These are phyloP conservation scores for Stephania cephalantha DNA, from an alignment of 164 flowering plant genomes.

Conservation along the genomic window DNA sequence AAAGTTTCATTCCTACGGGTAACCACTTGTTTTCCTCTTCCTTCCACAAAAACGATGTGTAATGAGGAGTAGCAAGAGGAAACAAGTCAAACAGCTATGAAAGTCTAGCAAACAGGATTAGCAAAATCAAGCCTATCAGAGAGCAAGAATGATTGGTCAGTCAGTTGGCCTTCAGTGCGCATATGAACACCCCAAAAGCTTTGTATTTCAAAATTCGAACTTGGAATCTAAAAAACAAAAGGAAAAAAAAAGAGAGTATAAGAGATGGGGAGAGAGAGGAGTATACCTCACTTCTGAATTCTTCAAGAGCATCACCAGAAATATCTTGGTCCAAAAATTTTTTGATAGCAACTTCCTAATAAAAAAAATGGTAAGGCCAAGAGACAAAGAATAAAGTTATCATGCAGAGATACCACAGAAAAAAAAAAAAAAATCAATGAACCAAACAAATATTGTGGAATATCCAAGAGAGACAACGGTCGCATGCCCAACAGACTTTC, in stretches of 20 bases:
- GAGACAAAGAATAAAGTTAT: not conserved
- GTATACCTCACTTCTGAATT: slow-evolving; percentile 87
- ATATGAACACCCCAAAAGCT: not conserved
- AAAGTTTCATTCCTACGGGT: not conserved
- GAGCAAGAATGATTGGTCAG: not conserved
- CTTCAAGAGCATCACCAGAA: slow-evolving; percentile 80
- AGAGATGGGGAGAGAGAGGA: slow-evolving; percentile 6
- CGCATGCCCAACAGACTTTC: no score
- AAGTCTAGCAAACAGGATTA: not conserved
- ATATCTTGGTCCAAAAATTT: slow-evolving; percentile 84
- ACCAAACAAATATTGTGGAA: not conserved
- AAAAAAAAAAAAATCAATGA: not conserved
- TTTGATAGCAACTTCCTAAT: slow-evolving; percentile 96
- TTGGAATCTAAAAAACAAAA: not conserved
- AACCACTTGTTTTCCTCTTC: not conserved
- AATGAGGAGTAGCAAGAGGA: not conserved
- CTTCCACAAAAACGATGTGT: not conserved
- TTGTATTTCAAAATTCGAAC: not conserved
- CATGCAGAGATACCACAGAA: no score
- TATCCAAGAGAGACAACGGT: not conserved
- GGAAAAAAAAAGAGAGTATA: not conserved
- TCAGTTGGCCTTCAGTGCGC: not conserved
- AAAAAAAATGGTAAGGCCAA: slow-evolving; percentile 6
- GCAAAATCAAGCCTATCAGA: not conserved
- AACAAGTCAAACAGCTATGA: not conserved